Conservation (phyloP, 2,329 filamentous ascomycete genomes). For the Hymenoscyphus fructigenus region DNA sequence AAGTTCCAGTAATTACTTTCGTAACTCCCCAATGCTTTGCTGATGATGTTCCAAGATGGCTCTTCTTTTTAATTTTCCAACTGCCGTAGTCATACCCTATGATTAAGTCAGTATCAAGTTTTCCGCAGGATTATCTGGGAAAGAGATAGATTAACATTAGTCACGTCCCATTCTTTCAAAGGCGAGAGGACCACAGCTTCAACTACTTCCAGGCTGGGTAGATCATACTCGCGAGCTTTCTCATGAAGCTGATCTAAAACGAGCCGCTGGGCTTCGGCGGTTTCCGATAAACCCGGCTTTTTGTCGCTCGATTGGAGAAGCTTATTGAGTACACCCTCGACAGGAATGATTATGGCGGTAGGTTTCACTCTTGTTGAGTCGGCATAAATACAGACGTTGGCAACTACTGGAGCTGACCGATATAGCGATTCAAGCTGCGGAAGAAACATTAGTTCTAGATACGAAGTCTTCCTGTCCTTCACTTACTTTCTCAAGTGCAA, state of each 20-base stretch:
- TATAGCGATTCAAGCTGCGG: conserved; percentile 78
- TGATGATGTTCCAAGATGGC: conserved; percentile 17
- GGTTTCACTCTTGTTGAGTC: conserved; percentile 71
- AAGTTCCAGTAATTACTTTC: neutral
- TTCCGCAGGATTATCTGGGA: neutral
- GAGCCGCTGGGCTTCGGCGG: conserved; percentile 58
- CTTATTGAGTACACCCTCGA: conserved; percentile 57
- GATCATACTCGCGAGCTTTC: conserved; percentile 65
- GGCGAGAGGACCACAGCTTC: conserved; percentile 70
- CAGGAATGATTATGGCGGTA: conserved; percentile 72
- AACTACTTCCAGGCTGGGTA: conserved; percentile 69
- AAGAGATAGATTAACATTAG: conserved; percentile 26
- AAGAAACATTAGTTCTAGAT: conserved; percentile 15
- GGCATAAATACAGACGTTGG: conserved; percentile 83
- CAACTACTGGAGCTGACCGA: conserved; percentile 71
- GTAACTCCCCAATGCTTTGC: conserved; percentile 14
- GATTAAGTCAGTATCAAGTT: neutral
- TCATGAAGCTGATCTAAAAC: conserved; percentile 66
- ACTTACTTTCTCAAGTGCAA: conserved; percentile 71
- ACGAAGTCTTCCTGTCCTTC: conserved; percentile 15
- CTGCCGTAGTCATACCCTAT: conserved; percentile 22
- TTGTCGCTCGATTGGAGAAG: conserved; percentile 43
- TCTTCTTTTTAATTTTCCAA: conserved; percentile 23
- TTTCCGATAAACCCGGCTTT: conserved; percentile 19
- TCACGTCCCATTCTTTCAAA: conserved; percentile 81